A percentile compares a stretch with the other conserved stretches of the same genome.
Evolutionary conservation across 2,329 filamentous ascomycete genomes (phyloP).

Genomic region (Fusarium proliferatum): DNA sequence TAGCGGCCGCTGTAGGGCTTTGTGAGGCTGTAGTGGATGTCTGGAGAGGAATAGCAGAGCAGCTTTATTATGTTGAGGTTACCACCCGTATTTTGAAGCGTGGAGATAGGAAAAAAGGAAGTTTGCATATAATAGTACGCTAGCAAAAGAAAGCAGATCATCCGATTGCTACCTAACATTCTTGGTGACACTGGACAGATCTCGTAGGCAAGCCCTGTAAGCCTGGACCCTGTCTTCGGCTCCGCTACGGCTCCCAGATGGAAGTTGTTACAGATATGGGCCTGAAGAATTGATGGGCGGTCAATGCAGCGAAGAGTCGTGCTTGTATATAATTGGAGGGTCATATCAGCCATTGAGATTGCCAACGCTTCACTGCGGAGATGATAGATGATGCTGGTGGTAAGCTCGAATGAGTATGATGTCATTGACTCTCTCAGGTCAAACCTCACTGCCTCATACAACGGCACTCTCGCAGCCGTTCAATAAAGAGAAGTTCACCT

Average conservation of each 20-base stretch:
- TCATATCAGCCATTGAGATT: background rate
- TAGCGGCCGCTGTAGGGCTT: constrained; percentile 1
- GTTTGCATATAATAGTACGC: background rate
- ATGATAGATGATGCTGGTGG: background rate
- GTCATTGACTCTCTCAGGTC: background rate
- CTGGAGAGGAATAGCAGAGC: background rate
- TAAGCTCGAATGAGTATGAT: background rate
- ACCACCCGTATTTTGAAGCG: background rate
- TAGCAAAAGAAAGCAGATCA: background rate
- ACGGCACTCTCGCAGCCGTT: background rate
- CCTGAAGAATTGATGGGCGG: background rate
- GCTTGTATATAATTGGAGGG: background rate
- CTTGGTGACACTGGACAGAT: background rate
- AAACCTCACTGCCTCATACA: background rate
- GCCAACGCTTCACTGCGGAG: background rate
- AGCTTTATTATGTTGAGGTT: background rate
- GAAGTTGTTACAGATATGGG: background rate
- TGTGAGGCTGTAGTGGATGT: background rate
- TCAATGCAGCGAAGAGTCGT: background rate
- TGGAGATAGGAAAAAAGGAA: background rate
- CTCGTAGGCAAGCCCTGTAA: background rate
- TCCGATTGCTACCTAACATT: background rate
- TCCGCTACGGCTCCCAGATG: constrained; percentile 4
- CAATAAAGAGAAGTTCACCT: background rate
- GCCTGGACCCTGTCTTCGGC: background rate